Base-by-base conservation (phyloP, 225 moss, liverwort and hornwort genomes). In the Climacium dendroides region DNA sequence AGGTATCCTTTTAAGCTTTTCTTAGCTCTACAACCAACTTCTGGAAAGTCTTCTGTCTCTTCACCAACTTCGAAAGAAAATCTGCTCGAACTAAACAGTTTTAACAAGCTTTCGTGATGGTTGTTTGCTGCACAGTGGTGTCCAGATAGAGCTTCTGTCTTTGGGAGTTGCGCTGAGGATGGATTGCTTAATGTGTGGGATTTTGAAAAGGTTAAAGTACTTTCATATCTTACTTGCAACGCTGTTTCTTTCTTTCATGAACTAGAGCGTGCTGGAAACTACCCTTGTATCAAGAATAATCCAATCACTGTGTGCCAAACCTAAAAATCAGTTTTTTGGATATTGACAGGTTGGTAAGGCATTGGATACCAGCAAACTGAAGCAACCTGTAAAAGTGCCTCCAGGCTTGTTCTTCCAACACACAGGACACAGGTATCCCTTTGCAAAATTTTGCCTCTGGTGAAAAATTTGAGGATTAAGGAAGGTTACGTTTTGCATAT, bases 131-230 rank as follows among this genome's bases (percentile, higher is more conserved):
- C 87, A 69, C 95, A 98, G 96, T 98, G 98, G 98, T 98, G 97
- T 91, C 96, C 98, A 89, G 96, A 97, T 90, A 95, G 90, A 85
- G 91, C 92, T 85, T 97, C 98, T 72, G 97, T 98, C 41, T 98
- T 98, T 91, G 98, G 98, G 83, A 98, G 97, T 87, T 98, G 96
- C 89, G 98, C 96, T 75, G 98, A 98, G 86, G 98, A 98, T 90
- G 97, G 97, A 23, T 89, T 96, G 88, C 91, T 98, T 47, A 96
- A 97, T 79, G 91, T 98, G 29, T 98, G 98, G 98, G 97, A 98
- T 91, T 89, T 83, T 91, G 92, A 93, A 82, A 96, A 96, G 98
- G 96, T 96, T 30, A 19, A 78, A 13, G 23, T 67, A 69, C 61
- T 34, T 69, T 10, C n/a, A 37, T 55, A 37, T 84, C 59, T 83